A percentile compares a stretch with the other conserved stretches of the same genome.
Conservation (phyloP, 2,329 filamentous ascomycete genomes). For the Davidsoniella virescens region DNA sequence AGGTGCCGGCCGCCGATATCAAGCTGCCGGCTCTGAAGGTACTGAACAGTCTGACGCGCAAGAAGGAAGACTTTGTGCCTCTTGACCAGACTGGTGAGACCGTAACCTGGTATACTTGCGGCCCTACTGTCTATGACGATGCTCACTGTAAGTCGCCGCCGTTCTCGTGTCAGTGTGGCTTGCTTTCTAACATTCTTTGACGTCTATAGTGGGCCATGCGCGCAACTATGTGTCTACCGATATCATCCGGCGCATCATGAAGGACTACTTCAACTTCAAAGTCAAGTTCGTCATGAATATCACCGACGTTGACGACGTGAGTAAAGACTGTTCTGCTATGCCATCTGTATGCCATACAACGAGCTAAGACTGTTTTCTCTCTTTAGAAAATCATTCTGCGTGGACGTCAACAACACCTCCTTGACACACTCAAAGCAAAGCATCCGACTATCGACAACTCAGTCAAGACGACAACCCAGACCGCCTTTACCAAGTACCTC, state of each 20-base stretch:
- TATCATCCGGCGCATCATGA: conserved; percentile 67
- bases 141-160: conserved; percentile 33
- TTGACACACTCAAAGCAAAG: conserved; percentile 30
- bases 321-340: background rate
- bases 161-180: conserved; percentile 1
- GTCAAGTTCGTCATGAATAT: conserved; percentile 89
- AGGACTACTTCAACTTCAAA: conserved; percentile 68
- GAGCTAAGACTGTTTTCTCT: background rate
- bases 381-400: conserved; percentile 36
- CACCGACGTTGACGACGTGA: conserved; percentile 60
- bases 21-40: conserved; percentile 12
- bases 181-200: background rate
- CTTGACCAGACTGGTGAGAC: conserved; percentile 12
- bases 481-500: conserved; percentile 40
- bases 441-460: conserved; percentile 9
- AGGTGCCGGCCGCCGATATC: conserved; percentile 4
- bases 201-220: conserved; percentile 47
- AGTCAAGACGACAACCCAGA: conserved; percentile 8
- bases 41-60: conserved; percentile 13
- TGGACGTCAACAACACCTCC: conserved; percentile 61
- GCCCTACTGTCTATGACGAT: conserved; percentile 73
- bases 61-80: conserved; percentile 13
- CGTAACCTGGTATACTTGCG: conserved; percentile 51
- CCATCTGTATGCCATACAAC: background rate
- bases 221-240: conserved; percentile 85